Evolutionary conservation across 108 stramenopile species (phyloP), one percentile per base, ranked within the genome.

Genomic region (Pseudonitzschia delicatissima): DNA sequence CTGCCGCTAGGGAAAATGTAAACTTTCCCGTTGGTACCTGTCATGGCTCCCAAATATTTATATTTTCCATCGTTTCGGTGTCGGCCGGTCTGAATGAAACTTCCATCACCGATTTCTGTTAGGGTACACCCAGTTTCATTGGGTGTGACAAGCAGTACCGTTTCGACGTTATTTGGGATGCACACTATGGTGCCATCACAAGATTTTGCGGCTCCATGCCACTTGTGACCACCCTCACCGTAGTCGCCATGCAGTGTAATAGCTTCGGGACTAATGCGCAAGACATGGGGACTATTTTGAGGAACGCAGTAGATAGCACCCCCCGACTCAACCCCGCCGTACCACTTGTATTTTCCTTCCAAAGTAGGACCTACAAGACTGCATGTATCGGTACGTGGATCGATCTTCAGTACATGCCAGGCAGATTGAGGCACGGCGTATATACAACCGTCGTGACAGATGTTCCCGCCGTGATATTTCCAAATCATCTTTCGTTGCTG

Each of bases 381-480:
- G 36, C 76, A 58, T 15, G 58, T 68, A 15, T 92, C 91, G 2
- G 81, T 89, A 6, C 20, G 23, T 18, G 95, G 95, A 67, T 92
- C 76, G 28, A 96, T 77, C 39, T 81, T 73, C 20, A 96, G 59
- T 0, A 96, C 92, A 28, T 82, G 64, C 31, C 45, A 40, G 8
- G 92, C 84, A 9, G 64, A 66, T 68, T 93, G 91, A 0, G 95
- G 95, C 33, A 96, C 88, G 60, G 85, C 87, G 60, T 92, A 96
- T 17, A 96, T 90, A 44, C 84, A 88, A 7, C 77, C 76, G 64
- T 92, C 90, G 33, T 70, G 66, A 40, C 76, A 74, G 15, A 92
- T 63, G 44, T 73, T 63, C 23, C 95, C 94, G 7, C 94, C 94
- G 58, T 95, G 95, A 65, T 88, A 96, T 65, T 92, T 89, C 95